Evolutionary conservation across 352 stramenopile species (phyloP), one percentile per base, ranked within the genome.

Genomic region (Phytopythium delawarense): DNA sequence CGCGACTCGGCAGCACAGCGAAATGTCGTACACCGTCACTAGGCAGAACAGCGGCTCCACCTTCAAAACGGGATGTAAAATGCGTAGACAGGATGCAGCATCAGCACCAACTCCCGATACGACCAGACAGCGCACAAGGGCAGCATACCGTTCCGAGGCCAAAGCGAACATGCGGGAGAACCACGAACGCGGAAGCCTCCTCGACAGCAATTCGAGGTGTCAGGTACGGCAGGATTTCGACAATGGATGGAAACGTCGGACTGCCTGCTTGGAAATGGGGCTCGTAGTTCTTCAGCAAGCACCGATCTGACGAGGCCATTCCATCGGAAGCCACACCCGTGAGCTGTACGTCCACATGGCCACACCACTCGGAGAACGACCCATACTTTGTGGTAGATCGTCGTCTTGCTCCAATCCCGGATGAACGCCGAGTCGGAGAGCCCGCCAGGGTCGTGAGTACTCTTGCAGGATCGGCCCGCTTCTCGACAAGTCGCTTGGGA

Each of bases 281-380:
- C 46, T 92, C 80, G 44, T 92, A 92, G 59, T 76, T 84, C 62
- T 84, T 88, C 50, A 90, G 57, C 37, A 90, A 53, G 18, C 71
- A 78, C 2, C 72, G 57, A 6, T 83, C 70, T 66, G 23, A 30
- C 61, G 4, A 56, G 4, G 16, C 4, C 12, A 57, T 57, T 5
- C 4, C 30, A 18, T 15, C 1, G 2, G 15, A 0, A n/a, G 6
- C 12, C n/a, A 28, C 21, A n/a, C 1, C n/a, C 0, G 44, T 23
- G 0, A 51, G 13, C 21, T 12, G 25, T 7, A 28, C 16, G 9
- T 7, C 23, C 30, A 53, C 11, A 25, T 28, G 25, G 25, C 25
- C 25, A 28, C 25, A n/a, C 25, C 25, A 4, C 39, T 39, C 2
- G 16, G 0, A 28, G 8, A 21, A 5, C 32, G 9, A 15, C 39